Conservation (phyloP, 352 stramenopile species). For the Globisporangium heterothallicum region DNA sequence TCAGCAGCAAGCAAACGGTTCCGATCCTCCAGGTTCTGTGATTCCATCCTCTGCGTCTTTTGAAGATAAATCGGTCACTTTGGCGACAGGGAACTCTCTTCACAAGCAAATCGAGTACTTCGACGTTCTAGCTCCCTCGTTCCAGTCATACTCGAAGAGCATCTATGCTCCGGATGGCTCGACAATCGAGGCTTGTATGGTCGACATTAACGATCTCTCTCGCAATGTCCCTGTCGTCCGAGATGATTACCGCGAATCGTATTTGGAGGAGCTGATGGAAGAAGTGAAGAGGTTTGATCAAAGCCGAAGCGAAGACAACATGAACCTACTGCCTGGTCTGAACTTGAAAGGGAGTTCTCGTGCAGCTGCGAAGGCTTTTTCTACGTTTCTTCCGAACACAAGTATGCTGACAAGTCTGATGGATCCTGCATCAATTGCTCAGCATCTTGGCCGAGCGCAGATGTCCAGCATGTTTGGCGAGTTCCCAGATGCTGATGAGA, state of each 20-base stretch:
- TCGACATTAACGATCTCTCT: constrained; percentile 56
- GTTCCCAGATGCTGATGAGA: constrained; percentile 44
- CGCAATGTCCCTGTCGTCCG: constrained; percentile 36
- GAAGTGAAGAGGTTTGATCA: constrained; percentile 55
- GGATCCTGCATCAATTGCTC: constrained; percentile 51
- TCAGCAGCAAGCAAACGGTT: constrained; percentile 24
- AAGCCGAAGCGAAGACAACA: constrained; percentile 39
- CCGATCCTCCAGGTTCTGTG: constrained; percentile 11
- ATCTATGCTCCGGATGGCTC: constrained; percentile 70
- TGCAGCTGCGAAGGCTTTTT: constrained; percentile 67
- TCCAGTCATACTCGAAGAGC: constrained; percentile 58
- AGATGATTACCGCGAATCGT: constrained; percentile 44
- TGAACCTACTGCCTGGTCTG: constrained; percentile 52
- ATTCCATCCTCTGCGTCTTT: constrained; percentile 3
- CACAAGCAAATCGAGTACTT: constrained; percentile 62
- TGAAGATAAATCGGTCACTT: constrained; percentile 32
- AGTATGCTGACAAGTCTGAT: constrained; percentile 75
- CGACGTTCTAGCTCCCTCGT: constrained; percentile 48
- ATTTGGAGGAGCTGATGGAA: constrained; percentile 57
- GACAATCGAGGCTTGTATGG: constrained; percentile 58
- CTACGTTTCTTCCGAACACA: constrained; percentile 60
- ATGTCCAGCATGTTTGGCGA: constrained; percentile 52
- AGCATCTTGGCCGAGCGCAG: constrained; percentile 36
- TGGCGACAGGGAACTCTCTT: constrained; percentile 30
- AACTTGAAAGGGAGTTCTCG: constrained; percentile 50